Conservation (phyloP, 1,139 yeast species). For the Geotrichum carabidarum region DNA sequence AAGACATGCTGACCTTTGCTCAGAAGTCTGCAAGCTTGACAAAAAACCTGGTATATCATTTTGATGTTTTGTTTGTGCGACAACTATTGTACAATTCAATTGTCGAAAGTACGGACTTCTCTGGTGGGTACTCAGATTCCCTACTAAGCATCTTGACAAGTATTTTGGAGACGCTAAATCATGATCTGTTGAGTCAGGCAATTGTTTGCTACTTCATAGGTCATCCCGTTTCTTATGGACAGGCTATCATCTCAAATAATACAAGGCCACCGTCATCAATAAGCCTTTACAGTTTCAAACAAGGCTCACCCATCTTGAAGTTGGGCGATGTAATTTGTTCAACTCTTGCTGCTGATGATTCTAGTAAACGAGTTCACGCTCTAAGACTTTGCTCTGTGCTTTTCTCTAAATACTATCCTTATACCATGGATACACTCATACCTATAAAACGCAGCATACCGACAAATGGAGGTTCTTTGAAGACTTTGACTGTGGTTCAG, state of each 20-base stretch:
- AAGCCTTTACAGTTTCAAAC: slow-evolving; percentile 17
- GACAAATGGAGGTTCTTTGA: neutral
- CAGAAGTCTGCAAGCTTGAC: slow-evolving; percentile 21
- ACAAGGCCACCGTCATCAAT: neutral
- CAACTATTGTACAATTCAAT: slow-evolving; percentile 33
- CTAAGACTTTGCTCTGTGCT: slow-evolving; percentile 29
- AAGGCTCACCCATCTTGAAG: slow-evolving; percentile 22
- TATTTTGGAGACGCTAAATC: slow-evolving; percentile 30
- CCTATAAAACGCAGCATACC: slow-evolving; percentile 4
- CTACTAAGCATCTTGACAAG: slow-evolving; percentile 21
- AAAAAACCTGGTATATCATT: slow-evolving; percentile 27
- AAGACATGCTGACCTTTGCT: slow-evolving; percentile 30
- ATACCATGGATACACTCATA: slow-evolving; percentile 21
- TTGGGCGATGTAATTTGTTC: slow-evolving; percentile 25
- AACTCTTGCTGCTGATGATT: slow-evolving; percentile 23
- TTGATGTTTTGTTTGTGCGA: slow-evolving; percentile 30
- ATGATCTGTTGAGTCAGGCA: slow-evolving; percentile 28
- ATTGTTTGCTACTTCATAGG: slow-evolving; percentile 29
- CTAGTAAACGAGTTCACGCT: slow-evolving; percentile 22
- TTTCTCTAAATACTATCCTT: slow-evolving; percentile 30
- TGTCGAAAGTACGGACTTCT: slow-evolving; percentile 26
- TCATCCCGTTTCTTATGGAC: slow-evolving; percentile 6
- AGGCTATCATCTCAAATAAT: slow-evolving; percentile 3
- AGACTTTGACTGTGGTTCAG: slow-evolving; percentile 8
- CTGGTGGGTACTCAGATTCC: slow-evolving; percentile 22